Base-by-base conservation (phyloP, 495 filamentous ascomycete genomes). In the Cercophora sp. region DNA sequence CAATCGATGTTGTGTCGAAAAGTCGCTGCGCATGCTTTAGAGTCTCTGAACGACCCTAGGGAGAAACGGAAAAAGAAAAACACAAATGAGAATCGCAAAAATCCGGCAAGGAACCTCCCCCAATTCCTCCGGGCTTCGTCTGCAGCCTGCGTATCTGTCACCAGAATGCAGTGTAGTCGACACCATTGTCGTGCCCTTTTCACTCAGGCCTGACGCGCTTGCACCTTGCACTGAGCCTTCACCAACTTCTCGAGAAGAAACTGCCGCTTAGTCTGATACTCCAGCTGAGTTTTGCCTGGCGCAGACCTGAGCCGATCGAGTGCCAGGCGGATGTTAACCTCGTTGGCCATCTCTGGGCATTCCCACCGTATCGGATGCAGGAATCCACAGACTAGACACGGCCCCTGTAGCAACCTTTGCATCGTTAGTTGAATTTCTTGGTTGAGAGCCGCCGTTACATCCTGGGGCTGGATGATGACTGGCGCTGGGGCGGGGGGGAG, bases 331-430 rank as follows among this genome's bases (percentile, higher is more conserved):
- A 75, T 19, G 8, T 54, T 57, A 9, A 61, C 48, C 37, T 70
- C 63, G 1, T 54, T 63, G 37, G 35, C 48, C 37, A 68, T 58
- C 55, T 72, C 61, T 5, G 70, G 54, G 31, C 71, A 75, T 9
- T 55, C 44, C 35, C 54, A 52, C 10, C 25, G 44, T 6, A 20
- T 19, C 3, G 62, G 51, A 49, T 75, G 70, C 31, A 26, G 25
- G 55, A 36, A 55, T 8, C 16, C 51, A 31, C 71, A 75, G 2
- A 73, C 56, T 9, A 67, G 19, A 52, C 71, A 74, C 22, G 25
- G 56, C 36, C 40, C 55, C 35, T 18, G 50, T 36, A 22, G 52
- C 26, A 29, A 43, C 48, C 32, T 56, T 48, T 35, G 61, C 54
- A 16, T 57, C 55, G 36, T 34, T 22, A 32, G 5, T 4, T 9